A percentile compares a stretch with the other conserved stretches of the same genome.
phyloP scores from a whole-genome alignment of 1,284 basidiomycete genomes.

The Cutaneotrichosporon daszewskae region DNA sequence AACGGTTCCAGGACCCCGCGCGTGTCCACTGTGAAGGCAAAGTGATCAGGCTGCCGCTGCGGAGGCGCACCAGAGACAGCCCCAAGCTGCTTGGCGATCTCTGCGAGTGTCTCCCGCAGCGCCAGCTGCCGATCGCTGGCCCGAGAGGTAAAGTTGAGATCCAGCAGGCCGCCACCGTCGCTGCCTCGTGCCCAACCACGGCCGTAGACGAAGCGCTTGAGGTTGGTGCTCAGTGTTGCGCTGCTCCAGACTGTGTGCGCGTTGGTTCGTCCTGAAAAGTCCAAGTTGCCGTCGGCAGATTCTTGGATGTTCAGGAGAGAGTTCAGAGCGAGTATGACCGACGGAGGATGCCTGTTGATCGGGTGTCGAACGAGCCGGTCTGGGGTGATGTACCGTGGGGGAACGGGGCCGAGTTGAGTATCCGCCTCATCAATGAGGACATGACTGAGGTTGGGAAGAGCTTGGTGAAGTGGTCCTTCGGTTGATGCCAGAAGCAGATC shows the following conservation, averaged over 20 bases:
- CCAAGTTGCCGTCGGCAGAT: conserved; percentile 1
- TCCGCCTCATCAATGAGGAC: conserved; percentile 37
- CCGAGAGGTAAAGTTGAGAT: conserved; percentile 24
- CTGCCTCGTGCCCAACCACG: conserved; percentile 26
- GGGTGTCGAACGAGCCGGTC: conserved; percentile 15
- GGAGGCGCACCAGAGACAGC: neutral
- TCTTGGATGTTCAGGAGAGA: conserved; percentile 16
- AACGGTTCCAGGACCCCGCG: conserved; percentile 13
- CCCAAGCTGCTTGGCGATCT: conserved; percentile 5
- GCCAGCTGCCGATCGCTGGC: conserved; percentile 15
- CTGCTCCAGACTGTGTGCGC: conserved; percentile 29
- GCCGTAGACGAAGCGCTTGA: conserved; percentile 22
- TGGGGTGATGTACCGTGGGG: conserved; percentile 9
- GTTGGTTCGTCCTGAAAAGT: conserved; percentile 15
- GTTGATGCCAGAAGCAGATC: conserved; percentile 1
- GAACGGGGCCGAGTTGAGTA: conserved; percentile 24
- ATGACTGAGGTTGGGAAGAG: conserved; percentile 11
- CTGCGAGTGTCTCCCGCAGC: conserved; percentile 12
- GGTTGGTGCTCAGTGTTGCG: conserved; percentile 20
- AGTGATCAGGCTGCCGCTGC: conserved; percentile 17
- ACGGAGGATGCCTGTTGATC: conserved; percentile 26
- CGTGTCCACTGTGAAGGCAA: conserved; percentile 20
- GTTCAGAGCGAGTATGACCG: conserved; percentile 18
- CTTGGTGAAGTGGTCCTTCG: neutral
- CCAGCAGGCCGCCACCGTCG: conserved; percentile 10